A percentile compares a stretch with the other conserved stretches of the same genome.
Evolutionary conservation across 2,329 filamentous ascomycete genomes (phyloP).

Genomic region (Alternaria arbusti): DNA sequence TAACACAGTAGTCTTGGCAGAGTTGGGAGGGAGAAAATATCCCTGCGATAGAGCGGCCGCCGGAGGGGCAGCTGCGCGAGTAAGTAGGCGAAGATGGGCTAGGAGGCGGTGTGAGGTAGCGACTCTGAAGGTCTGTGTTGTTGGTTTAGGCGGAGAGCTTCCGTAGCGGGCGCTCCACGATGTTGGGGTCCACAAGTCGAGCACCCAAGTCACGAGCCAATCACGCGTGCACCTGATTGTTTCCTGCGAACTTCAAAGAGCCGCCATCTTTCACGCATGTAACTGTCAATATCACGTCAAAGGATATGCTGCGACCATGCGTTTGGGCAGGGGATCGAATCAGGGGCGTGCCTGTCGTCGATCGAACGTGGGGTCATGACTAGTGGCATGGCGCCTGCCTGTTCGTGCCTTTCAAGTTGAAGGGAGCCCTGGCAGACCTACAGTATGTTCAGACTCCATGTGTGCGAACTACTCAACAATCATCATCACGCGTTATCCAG

Average conservation of each 20-base stretch:
- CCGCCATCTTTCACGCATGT: neutral
- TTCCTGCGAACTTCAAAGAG: neutral
- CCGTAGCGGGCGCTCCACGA: constrained; percentile 10
- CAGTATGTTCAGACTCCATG: neutral
- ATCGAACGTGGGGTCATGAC: constrained; percentile 15
- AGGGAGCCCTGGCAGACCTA: neutral
- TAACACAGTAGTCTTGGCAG: constrained; percentile 26
- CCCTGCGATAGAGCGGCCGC: constrained; percentile 13
- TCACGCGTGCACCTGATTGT: constrained; percentile 12
- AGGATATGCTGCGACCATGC: neutral
- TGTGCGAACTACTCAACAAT: neutral
- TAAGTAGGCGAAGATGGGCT: constrained; percentile 16
- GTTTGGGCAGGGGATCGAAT: constrained; percentile 3
- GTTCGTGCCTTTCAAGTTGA: neutral
- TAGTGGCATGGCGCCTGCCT: constrained; percentile 9
- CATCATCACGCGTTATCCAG: neutral
- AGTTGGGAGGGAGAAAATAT: constrained; percentile 12
- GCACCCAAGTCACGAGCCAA: constrained; percentile 8
- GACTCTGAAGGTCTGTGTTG: constrained; percentile 17
- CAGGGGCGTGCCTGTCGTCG: constrained; percentile 11
- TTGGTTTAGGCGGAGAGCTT: constrained; percentile 21
- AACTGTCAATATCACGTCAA: neutral
- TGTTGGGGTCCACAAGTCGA: constrained; percentile 9
- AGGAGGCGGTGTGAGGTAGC: constrained; percentile 20
- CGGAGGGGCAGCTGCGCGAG: constrained; percentile 15